A percentile compares a stretch with the other conserved stretches of the same genome.
phyloP scores from a whole-genome alignment of 2,329 filamentous ascomycete genomes.

The Botrytis sinoallii region DNA sequence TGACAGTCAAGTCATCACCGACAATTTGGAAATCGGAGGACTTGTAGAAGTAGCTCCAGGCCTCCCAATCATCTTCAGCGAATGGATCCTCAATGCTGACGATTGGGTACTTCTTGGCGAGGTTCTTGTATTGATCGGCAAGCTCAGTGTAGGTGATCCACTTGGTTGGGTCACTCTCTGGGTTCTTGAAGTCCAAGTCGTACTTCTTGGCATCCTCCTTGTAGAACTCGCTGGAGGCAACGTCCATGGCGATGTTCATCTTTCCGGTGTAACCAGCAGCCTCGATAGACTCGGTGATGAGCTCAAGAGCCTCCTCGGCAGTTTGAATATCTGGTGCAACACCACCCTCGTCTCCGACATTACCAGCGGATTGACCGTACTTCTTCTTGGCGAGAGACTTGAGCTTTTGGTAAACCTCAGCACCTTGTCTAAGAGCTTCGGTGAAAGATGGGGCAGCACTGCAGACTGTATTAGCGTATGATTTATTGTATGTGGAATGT shows the following conservation, averaged over 20 bases:
- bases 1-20: constrained; percentile 97
- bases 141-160: constrained; percentile 99
- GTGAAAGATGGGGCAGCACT: constrained; percentile 85
- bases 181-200: constrained; percentile 99
- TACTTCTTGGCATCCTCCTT: constrained; percentile 98
- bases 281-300: constrained; percentile 93
- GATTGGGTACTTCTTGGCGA: constrained; percentile 95
- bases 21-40: constrained; percentile 98
- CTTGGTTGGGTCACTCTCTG: constrained; percentile 90
- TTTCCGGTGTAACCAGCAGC: constrained; percentile 91
- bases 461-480: constrained; percentile 19
- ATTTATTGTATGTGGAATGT: background rate
- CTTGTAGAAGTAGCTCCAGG: constrained; percentile 99
- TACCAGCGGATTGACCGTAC: constrained; percentile 98
- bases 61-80: constrained; percentile 99
- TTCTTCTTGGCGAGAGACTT: constrained; percentile 98
- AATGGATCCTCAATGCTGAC: constrained; percentile 99
- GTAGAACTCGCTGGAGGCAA: constrained; percentile 99
- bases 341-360: constrained; percentile 99
- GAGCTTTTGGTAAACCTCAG: constrained; percentile 97
- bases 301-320: constrained; percentile 90
- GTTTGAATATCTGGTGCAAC: constrained; percentile 98
- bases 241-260: constrained; percentile 98
- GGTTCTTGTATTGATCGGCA: constrained; percentile 82
- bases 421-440: constrained; percentile 92